Base-by-base conservation (phyloP, 2,329 filamentous ascomycete species). In the Fusarium incarnatum region DNA sequence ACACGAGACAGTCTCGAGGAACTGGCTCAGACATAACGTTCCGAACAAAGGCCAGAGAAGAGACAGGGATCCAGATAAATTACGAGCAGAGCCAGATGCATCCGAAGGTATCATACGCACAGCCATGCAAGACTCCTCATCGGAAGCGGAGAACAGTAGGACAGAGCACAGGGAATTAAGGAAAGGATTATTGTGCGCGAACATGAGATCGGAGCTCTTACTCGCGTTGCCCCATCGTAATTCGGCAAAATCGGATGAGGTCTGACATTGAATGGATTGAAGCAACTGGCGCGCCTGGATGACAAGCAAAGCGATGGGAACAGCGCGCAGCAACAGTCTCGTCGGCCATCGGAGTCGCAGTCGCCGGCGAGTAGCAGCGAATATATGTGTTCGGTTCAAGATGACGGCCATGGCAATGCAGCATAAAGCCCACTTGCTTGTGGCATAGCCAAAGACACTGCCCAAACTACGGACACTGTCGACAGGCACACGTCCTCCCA, bases 251-350 rank as follows among this genome's bases (percentile, higher is more conserved):
- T 92, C 83, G 15, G 91, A 86, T 13, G 92, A 93, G 1, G 94
- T 97, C 81, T 99, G 96, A 76, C 96, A 98, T 76, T 94, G 93
- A 70, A 98, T 93, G 2, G 93, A 94, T 75, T 94, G 92, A 8
- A 98, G 85, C 5, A 98, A 81, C 41, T 83, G 85, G 45, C 89
- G 83, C 23, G 91, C 89, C 76, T 98, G 93, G 37, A 87, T 80
- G 8, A 87, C 76, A 58, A 97, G 89, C 1, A 94, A 82, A 8
- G 91, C 41, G 44, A 97, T 90, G 0, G 94, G 93, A 5, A 90
- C 77, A 32, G 91, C 82, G 54, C 94, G 92, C 16, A 97, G 79
- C 10, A 89, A 78, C 6, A 97, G 80, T 45, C 94, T 89, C 54
- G 91, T 83, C 37, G 89, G 87, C 89, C 93, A 95, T 58, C 87